phyloP scores from a whole-genome alignment of 176 grass and related monocot species.

The Cymbopogon citratus region DNA sequence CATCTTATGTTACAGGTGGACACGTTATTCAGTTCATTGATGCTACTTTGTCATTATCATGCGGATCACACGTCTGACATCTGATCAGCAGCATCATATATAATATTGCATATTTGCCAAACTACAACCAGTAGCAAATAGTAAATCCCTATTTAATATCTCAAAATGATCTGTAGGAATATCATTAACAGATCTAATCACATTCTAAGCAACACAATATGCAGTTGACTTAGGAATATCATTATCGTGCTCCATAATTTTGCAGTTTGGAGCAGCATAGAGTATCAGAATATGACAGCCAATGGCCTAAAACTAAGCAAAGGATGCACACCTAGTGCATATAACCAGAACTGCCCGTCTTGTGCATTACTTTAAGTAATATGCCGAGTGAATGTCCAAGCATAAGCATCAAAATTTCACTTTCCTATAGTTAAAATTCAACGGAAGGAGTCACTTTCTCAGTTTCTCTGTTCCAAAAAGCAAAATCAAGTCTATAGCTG shows the following conservation, averaged over 20 bases:
- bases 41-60: neutral
- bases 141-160: neutral
- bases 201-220: neutral
- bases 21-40: neutral
- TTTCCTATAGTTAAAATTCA: neutral
- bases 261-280: neutral
- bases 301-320: neutral
- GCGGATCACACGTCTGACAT: neutral
- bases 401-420: neutral
- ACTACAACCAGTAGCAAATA: neutral
- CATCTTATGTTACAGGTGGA: neutral
- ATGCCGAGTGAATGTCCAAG: neutral
- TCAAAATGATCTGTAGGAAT: neutral
- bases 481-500: neutral
- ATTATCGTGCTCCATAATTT: neutral
- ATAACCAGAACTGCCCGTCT: neutral
- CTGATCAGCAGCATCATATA: neutral
- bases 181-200: neutral
- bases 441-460: neutral
- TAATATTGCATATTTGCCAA: neutral
- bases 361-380: neutral
- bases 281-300: neutral
- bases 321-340: neutral
- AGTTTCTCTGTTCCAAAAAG: neutral
- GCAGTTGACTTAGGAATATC: neutral